phyloP scores from a whole-genome alignment of 306 rosid genomes.

The Dicorynia guianensis region DNA sequence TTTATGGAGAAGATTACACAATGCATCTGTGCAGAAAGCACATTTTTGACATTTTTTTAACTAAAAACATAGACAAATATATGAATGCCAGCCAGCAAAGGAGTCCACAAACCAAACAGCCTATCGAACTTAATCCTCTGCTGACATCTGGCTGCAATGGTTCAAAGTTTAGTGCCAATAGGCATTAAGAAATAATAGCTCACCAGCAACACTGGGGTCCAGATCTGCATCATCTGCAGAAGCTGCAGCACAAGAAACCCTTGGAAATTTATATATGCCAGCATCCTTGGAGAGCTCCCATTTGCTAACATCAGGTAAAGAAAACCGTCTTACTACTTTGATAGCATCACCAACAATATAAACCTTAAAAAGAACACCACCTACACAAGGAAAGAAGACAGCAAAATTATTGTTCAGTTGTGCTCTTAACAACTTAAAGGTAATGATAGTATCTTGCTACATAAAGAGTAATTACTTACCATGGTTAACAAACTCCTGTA shows the following conservation, averaged over 20 bases:
- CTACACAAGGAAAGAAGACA: conserved; percentile 48
- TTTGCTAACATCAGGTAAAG: conserved; percentile 81
- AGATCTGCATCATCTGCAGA: conserved; percentile 96
- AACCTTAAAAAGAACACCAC: conserved; percentile 94
- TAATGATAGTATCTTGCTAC: conserved; percentile 11
- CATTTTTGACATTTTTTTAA: background rate
- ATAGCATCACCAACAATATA: conserved; percentile 93
- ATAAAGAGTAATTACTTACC: conserved; percentile 55
- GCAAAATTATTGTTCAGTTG: conserved; percentile 27
- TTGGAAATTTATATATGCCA: conserved; percentile 76
- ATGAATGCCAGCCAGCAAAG: background rate
- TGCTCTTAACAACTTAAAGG: background rate
- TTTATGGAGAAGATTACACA: background rate
- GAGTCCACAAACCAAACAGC: background rate
- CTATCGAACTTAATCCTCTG: background rate
- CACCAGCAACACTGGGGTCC: conserved; percentile 85
- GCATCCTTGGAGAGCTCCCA: conserved; percentile 75
- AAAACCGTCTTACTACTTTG: conserved; percentile 91
- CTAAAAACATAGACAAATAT: background rate
- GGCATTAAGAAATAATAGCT: conserved; percentile 38
- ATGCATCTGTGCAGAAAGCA: background rate
- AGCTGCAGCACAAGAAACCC: conserved; percentile 97
- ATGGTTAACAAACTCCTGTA: conserved; percentile 93
- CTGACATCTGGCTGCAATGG: background rate
- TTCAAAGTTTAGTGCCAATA: background rate